These are phyloP conservation scores for Penicillium paneum DNA, from an alignment of 2,329 filamentous ascomycete genomes.

Conservation along the genomic window DNA sequence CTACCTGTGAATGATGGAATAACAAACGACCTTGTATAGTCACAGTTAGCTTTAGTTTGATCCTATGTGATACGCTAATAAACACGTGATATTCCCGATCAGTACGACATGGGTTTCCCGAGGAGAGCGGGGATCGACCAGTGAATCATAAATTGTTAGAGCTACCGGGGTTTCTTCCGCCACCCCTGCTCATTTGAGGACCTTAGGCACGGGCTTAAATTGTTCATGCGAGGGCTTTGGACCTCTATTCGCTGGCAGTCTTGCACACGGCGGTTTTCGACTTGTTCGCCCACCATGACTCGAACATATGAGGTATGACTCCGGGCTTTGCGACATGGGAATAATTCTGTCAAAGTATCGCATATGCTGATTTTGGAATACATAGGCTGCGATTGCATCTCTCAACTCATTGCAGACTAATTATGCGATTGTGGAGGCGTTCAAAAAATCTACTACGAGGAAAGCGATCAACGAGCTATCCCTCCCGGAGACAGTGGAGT, in stretches of 20 bases:
- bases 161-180: slow-evolving; percentile 17
- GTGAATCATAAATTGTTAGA: slow-evolving; percentile 12
- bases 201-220: slow-evolving; percentile 14
- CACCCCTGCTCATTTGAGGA: slow-evolving; percentile 16
- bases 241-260: slow-evolving; percentile 17
- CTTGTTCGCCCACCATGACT: slow-evolving; percentile 34
- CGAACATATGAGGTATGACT: slow-evolving; percentile 39
- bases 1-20: neutral
- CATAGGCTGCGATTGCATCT: slow-evolving; percentile 66
- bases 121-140: slow-evolving; percentile 17
- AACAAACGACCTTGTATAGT: neutral
- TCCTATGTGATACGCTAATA: neutral
- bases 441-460: slow-evolving; percentile 64
- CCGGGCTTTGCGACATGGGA: neutral
- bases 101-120: slow-evolving; percentile 19
- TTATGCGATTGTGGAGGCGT: slow-evolving; percentile 70
- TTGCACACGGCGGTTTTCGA: slow-evolving; percentile 30
- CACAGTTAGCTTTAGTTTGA: neutral
- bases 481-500: slow-evolving; percentile 77
- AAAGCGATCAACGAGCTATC: slow-evolving; percentile 69
- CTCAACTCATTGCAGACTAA: slow-evolving; percentile 79
- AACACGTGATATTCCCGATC: slow-evolving; percentile 23
- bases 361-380: slow-evolving; percentile 12
- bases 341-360: neutral
- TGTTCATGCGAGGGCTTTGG: slow-evolving; percentile 32